Percentiles rank a stretch among this genome's conserved stretches.
Evolutionary conservation across 176 grass and related monocot genomes (phyloP).

Genomic region (Pontederia crassipes): DNA sequence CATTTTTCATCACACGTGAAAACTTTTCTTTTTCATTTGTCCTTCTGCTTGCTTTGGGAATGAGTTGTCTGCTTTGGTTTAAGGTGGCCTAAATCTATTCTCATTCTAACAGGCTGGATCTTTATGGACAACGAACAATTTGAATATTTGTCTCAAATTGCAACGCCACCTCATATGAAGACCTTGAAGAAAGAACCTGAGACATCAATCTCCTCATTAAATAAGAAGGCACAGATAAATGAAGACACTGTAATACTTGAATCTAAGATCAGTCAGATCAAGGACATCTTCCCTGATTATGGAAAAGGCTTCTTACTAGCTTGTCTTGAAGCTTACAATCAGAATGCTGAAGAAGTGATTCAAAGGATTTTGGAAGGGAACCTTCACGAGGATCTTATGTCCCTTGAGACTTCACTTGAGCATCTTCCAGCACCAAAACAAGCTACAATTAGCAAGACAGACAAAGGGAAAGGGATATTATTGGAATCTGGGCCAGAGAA

Average conservation of each 20-base stretch:
- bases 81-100: not conserved
- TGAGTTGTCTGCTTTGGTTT: constrained; percentile 12
- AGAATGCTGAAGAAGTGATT: constrained; percentile 78
- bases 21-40: too few relatives aligned
- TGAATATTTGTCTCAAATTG: constrained; percentile 57
- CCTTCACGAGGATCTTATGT: constrained; percentile 84
- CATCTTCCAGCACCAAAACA: constrained; percentile 45
- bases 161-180: constrained; percentile 31
- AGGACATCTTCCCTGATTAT: constrained; percentile 83
- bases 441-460: constrained; percentile 32
- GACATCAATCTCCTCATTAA: constrained; percentile 40
- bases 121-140: constrained; percentile 75
- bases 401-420: constrained; percentile 69
- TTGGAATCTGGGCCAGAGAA: constrained; percentile 32
- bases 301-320: constrained; percentile 76
- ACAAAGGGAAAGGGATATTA: constrained; percentile 82
- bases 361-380: constrained; percentile 84
- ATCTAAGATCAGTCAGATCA: constrained; percentile 96
- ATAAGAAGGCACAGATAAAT: constrained; percentile 40
- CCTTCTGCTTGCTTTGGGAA: not conserved
- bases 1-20: too few relatives aligned
- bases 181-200: constrained; percentile 39
- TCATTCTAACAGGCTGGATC: constrained; percentile 63
- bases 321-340: constrained; percentile 92
- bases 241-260: constrained; percentile 64